Evolutionary conservation across 805 yeast genomes (phyloP).

Genomic region (Nakazawaea laoshanensis): DNA sequence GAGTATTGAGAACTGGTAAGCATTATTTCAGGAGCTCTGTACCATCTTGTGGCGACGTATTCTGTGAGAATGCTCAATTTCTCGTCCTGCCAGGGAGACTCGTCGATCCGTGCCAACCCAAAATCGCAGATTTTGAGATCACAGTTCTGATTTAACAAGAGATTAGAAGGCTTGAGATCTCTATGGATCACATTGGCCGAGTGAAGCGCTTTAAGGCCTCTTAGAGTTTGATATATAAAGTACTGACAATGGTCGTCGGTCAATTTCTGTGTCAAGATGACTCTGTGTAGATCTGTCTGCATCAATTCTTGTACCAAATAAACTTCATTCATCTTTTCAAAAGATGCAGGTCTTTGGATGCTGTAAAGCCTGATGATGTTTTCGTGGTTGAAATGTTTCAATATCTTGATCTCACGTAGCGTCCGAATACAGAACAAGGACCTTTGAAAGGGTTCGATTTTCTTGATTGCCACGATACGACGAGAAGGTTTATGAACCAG

Average conservation of each 20-base stretch:
- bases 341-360: conserved; percentile 53
- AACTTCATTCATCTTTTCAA: conserved; percentile 59
- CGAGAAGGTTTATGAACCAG: conserved; percentile 54
- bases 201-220: conserved; percentile 67
- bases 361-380: conserved; percentile 63
- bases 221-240: conserved; percentile 58
- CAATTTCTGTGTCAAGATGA: conserved; percentile 46
- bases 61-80: conserved; percentile 52
- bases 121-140: conserved; percentile 75
- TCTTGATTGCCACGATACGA: conserved; percentile 68
- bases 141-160: conserved; percentile 60
- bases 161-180: conserved; percentile 69
- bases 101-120: conserved; percentile 57
- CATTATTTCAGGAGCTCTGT: conserved; percentile 81
- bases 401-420: conserved; percentile 57
- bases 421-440: conserved; percentile 63
- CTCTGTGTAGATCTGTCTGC: conserved; percentile 66
- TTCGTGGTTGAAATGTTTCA: conserved; percentile 63
- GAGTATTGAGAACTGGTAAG: conserved; percentile 63
- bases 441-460: conserved; percentile 62
- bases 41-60: conserved; percentile 82
- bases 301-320: conserved; percentile 70
- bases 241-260: conserved; percentile 65
- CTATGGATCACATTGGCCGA: conserved; percentile 68
- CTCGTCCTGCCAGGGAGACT: conserved; percentile 20